Conservation (phyloP, 306 rosid species). For the Cucurbita moschata region DNA sequence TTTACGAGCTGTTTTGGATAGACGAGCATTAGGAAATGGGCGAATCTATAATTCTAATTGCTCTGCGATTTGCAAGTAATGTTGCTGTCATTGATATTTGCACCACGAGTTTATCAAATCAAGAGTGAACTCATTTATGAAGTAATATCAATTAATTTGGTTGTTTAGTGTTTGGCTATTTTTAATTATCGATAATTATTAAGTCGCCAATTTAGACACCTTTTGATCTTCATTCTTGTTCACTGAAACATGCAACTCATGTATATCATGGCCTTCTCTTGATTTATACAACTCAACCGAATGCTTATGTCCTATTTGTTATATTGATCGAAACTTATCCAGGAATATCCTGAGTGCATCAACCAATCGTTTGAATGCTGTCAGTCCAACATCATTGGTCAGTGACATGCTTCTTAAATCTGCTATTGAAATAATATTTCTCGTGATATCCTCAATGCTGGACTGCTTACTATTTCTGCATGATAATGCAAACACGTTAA, state of each 20-base stretch:
- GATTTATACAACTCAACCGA: not conserved
- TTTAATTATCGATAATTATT: not conserved
- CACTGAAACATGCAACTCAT: not conserved
- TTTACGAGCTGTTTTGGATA: not conserved
- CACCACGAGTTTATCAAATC: not conserved
- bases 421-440: not conserved
- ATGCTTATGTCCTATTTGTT: conserved; percentile 1
- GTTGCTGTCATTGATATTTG: not conserved
- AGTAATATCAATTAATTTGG: not conserved
- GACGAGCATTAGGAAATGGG: not conserved
- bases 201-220: not conserved
- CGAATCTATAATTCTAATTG: not conserved
- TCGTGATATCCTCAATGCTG: not conserved
- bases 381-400: conserved; percentile 55
- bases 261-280: not conserved
- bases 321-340: conserved; percentile 24
- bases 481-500: not conserved
- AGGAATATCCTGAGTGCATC: conserved; percentile 48
- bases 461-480: not conserved
- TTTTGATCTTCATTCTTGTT: not conserved
- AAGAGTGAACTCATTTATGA: not conserved
- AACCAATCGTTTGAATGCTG: conserved; percentile 47
- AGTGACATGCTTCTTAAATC: conserved; percentile 22
- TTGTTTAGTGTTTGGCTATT: not conserved
- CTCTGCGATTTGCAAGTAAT: not conserved